Evolutionary conservation across 345 rosid genomes (phyloP).

Genomic region (Aethionema arabicum): DNA sequence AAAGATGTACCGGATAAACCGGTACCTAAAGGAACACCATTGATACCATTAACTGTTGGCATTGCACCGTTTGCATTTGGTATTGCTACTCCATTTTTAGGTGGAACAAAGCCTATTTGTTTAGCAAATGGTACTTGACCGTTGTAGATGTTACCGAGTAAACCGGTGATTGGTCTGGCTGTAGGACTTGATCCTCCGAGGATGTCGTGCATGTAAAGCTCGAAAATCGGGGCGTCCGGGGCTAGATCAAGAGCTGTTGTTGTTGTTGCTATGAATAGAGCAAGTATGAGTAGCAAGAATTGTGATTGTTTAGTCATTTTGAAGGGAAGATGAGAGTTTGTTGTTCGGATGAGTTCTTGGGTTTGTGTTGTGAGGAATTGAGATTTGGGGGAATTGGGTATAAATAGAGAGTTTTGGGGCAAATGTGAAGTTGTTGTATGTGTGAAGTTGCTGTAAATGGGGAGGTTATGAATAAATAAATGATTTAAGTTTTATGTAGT

Average conservation of each 20-base stretch:
- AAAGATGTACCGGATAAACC: slow-evolving; percentile 80
- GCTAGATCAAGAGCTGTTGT: slow-evolving; percentile 44
- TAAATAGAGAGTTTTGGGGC: slow-evolving; percentile 13
- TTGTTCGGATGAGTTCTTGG: slow-evolving; percentile 7
- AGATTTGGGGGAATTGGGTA: slow-evolving; percentile 1
- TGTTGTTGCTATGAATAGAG: too few species aligned
- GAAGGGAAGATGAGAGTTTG: background rate
- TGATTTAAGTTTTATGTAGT: too few species aligned
- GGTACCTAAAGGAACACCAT: slow-evolving; percentile 85
- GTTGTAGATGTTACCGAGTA: slow-evolving; percentile 87
- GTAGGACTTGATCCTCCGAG: slow-evolving; percentile 90
- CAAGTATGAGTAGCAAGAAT: slow-evolving; percentile 18
- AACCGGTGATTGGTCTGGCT: slow-evolving; percentile 85
- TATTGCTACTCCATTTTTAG: slow-evolving; percentile 61
- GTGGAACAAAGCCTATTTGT: slow-evolving; percentile 74
- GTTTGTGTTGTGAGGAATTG: slow-evolving; percentile 14
- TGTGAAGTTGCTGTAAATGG: slow-evolving; percentile 31
- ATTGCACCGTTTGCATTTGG: slow-evolving; percentile 90
- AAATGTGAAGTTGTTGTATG: slow-evolving; percentile 31
- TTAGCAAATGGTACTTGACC: slow-evolving; percentile 96
- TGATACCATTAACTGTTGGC: slow-evolving; percentile 72
- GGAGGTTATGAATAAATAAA: slow-evolving; percentile 30
- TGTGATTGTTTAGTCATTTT: too few species aligned
- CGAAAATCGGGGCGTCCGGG: slow-evolving; percentile 54
- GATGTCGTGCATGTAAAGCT: slow-evolving; percentile 89